phyloP scores from a whole-genome alignment of 2,329 filamentous ascomycete genomes.

The Fusarium staphyleae region DNA sequence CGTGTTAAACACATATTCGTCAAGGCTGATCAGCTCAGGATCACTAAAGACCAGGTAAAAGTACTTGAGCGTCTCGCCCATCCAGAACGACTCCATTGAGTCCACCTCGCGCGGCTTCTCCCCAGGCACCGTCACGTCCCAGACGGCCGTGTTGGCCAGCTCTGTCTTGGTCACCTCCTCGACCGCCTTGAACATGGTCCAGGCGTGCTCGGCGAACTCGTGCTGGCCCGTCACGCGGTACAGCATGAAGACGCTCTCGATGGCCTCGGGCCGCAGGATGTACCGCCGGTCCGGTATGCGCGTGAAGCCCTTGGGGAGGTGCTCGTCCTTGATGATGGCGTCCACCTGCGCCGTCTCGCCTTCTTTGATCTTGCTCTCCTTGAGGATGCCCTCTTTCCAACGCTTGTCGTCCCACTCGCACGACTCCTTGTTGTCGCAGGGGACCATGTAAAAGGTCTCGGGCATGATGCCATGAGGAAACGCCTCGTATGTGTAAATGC shows the following conservation, averaged over 20 bases:
- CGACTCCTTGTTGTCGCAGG: constrained; percentile 47
- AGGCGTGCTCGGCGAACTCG: constrained; percentile 57
- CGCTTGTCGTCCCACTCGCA: constrained; percentile 48
- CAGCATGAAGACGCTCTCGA: constrained; percentile 61
- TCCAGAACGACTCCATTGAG: constrained; percentile 62
- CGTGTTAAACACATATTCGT: constrained; percentile 41
- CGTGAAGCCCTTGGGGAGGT: constrained; percentile 66
- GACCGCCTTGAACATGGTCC: constrained; percentile 61
- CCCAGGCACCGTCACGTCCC: constrained; percentile 46
- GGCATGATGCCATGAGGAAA: constrained; percentile 61
- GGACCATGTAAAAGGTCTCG: constrained; percentile 54
- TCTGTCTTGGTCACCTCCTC: constrained; percentile 55
- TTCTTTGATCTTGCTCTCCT: constrained; percentile 35
- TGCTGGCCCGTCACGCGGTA: constrained; percentile 59
- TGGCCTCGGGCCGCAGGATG: constrained; percentile 60
- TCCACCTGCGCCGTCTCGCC: constrained; percentile 34
- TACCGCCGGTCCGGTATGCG: constrained; percentile 60
- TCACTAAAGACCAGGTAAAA: constrained; percentile 41
- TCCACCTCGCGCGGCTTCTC: constrained; percentile 55
- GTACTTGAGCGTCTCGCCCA: constrained; percentile 45
- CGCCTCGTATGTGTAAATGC: constrained; percentile 58
- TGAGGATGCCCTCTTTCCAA: constrained; percentile 47
- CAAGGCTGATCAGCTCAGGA: constrained; percentile 54
- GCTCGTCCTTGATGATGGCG: constrained; percentile 39
- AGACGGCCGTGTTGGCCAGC: constrained; percentile 58